Evolutionary conservation across 768 basidiomycete genomes (phyloP).

Genomic region (Sarcodon aspratus): DNA sequence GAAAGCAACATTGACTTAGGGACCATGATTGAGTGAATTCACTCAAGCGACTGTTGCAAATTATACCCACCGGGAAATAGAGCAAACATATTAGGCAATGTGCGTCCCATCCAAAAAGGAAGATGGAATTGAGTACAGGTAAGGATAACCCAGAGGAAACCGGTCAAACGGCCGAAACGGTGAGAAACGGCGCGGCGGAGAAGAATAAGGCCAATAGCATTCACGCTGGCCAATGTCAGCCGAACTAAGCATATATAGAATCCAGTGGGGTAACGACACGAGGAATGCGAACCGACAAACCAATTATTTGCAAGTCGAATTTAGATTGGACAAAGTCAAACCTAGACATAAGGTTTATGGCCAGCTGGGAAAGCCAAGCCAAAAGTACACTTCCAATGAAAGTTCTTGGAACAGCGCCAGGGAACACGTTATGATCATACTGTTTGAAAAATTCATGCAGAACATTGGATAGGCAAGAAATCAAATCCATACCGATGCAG

Average conservation of each 20-base stretch:
- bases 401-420: conserved; percentile 82
- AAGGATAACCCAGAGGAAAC: conserved; percentile 54
- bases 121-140: conserved; percentile 82
- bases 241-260: conserved; percentile 40
- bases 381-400: conserved; percentile 73
- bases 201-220: conserved; percentile 49
- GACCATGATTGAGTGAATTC: neutral
- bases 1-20: conserved; percentile 46
- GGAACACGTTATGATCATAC: conserved; percentile 88
- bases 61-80: conserved; percentile 54
- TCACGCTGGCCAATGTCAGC: conserved; percentile 54
- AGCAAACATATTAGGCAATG: conserved; percentile 92
- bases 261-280: neutral
- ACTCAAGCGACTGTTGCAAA: neutral
- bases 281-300: conserved; percentile 26
- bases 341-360: conserved; percentile 28
- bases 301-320: conserved; percentile 56
- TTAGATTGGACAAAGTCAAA: conserved; percentile 41
- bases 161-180: conserved; percentile 52
- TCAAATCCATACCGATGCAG: conserved; percentile 36
- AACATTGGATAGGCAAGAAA: neutral
- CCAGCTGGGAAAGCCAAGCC: conserved; percentile 41
- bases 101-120: conserved; percentile 88
- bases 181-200: conserved; percentile 49
- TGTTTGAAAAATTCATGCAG: conserved; percentile 15